Percentiles rank a stretch among this genome's conserved stretches.
Evolutionary conservation across 1,284 basidiomycete genomes (phyloP).

Genomic region (Polyporus tsugae): DNA sequence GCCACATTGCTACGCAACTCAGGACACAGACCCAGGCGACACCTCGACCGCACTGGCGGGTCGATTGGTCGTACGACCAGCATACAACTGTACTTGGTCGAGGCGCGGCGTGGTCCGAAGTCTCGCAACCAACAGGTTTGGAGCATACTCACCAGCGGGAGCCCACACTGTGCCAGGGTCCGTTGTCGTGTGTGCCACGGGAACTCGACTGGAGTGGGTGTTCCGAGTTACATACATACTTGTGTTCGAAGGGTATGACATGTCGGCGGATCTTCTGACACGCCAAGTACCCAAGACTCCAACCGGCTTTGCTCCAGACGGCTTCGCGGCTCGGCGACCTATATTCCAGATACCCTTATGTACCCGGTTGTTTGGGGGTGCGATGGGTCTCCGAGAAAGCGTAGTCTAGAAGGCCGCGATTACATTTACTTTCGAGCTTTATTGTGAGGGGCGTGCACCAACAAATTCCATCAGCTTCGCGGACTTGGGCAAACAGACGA

Average conservation of each 20-base stretch:
- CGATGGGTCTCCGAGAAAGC: constrained; percentile 3
- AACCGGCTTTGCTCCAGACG: neutral
- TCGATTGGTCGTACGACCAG: neutral
- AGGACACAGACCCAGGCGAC: neutral
- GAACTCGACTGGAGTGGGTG: neutral
- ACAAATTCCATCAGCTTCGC: constrained; percentile 23
- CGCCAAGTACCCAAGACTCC: neutral
- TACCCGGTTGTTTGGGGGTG: neutral
- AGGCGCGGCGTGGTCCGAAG: neutral
- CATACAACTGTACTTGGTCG: neutral
- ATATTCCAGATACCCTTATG: neutral
- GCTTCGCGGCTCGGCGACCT: constrained; percentile 2
- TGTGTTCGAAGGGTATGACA: neutral
- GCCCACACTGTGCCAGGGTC: neutral
- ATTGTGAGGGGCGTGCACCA: constrained; percentile 28
- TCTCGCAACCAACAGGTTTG: neutral
- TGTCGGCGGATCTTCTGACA: neutral
- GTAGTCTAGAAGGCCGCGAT: constrained; percentile 6
- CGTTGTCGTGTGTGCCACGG: neutral
- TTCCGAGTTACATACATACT: neutral
- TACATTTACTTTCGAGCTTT: constrained; percentile 13
- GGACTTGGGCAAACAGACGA: constrained; percentile 19
- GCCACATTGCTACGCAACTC: neutral
- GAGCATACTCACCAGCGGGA: neutral
- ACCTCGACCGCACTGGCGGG: neutral